These are phyloP conservation scores for Hypoxylon sp. DNA, from an alignment of 2,329 filamentous ascomycete species.

Conservation along the genomic window DNA sequence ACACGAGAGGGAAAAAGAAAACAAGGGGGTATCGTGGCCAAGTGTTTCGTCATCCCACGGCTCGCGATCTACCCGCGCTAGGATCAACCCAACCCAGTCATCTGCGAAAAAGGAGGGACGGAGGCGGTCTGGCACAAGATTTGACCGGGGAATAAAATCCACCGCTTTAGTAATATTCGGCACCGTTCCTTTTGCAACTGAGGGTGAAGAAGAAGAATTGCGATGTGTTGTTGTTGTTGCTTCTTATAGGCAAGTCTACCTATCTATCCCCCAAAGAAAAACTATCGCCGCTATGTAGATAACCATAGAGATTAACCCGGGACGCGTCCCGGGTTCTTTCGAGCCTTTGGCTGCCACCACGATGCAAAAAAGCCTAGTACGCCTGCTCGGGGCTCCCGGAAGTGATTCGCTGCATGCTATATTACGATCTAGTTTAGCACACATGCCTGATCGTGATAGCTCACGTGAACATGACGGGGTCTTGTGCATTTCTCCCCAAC, in stretches of 20 bases:
- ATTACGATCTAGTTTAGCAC: slow-evolving; percentile 5
- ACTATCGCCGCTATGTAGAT: no score
- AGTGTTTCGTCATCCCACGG: slow-evolving; percentile 44
- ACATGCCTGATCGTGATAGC: slow-evolving; percentile 1
- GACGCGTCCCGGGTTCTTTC: background rate
- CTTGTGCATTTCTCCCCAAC: background rate
- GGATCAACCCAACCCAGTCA: slow-evolving; percentile 31
- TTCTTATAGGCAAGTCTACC: slow-evolving; percentile 6
- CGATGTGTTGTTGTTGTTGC: slow-evolving; percentile 2
- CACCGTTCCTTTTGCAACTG: slow-evolving; percentile 20
- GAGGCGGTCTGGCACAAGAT: slow-evolving; percentile 35
- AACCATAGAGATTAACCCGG: background rate
- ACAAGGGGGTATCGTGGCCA: slow-evolving; percentile 41
- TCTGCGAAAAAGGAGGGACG: slow-evolving; percentile 12
- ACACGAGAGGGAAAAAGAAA: slow-evolving; percentile 27
- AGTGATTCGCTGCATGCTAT: background rate
- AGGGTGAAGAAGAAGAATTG: slow-evolving; percentile 32
- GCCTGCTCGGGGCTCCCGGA: background rate
- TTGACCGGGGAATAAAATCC: slow-evolving; percentile 26
- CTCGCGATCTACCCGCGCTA: slow-evolving; percentile 42
- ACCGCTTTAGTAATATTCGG: slow-evolving; percentile 36
- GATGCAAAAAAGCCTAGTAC: slow-evolving; percentile 4
- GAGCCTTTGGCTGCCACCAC: slow-evolving; percentile 5
- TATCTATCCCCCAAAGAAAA: background rate
- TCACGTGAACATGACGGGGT: background rate